Evolutionary conservation across 73 alveolate genomes (phyloP).

Genomic region (Paramecium caudatum): DNA sequence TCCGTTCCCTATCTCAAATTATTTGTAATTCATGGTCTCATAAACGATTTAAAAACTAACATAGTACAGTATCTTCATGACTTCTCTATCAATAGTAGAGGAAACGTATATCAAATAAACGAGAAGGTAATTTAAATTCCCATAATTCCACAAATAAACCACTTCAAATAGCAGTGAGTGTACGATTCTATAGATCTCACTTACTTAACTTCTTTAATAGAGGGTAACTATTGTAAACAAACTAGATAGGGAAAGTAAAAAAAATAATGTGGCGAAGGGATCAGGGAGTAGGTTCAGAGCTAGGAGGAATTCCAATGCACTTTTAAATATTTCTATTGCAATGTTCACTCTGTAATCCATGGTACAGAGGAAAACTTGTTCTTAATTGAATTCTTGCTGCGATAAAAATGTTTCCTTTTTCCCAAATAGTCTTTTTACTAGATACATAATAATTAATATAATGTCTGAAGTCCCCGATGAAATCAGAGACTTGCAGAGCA

Average conservation of each 20-base stretch:
- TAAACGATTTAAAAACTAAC: not conserved
- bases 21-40: not conserved
- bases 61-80: not conserved
- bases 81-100: not conserved
- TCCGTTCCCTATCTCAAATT: not conserved
- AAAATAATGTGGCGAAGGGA: not conserved
- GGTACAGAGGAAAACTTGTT: not conserved
- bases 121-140: not conserved
- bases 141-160: constrained; percentile 4
- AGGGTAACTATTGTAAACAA: not conserved
- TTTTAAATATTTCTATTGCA: constrained; percentile 14
- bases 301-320: not conserved
- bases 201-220: not conserved
- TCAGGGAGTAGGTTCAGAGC: not conserved
- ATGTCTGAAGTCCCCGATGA: constrained; percentile 69
- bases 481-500: constrained; percentile 67
- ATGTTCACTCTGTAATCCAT: not conserved
- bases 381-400: not conserved
- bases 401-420: constrained; percentile 4
- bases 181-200: not conserved
- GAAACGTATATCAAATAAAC: constrained; percentile 16
- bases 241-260: not conserved
- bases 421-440: constrained; percentile 15
- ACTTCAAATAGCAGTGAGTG: constrained; percentile 13
- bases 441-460: constrained; percentile 14